Conservation (phyloP, 208 protist species). For the Trypanosoma grayi region DNA sequence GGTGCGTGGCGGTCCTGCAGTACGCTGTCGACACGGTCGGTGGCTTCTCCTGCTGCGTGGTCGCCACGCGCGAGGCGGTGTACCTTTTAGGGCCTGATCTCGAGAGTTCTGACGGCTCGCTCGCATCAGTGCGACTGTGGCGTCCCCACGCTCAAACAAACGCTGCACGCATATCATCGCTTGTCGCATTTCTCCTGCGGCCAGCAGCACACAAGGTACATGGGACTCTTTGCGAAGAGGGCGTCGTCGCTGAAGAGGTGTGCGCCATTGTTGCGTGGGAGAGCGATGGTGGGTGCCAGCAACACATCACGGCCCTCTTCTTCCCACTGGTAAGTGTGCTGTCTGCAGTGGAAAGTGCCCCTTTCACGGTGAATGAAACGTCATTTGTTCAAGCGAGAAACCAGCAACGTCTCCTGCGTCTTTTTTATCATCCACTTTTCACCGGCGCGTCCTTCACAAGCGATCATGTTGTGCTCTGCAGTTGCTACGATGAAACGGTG, state of each 20-base stretch:
- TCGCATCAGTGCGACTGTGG: conserved; percentile 53
- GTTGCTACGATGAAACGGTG: conserved; percentile 25
- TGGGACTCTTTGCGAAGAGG: not conserved
- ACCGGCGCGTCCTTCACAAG: conserved; percentile 12
- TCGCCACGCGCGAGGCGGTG: conserved; percentile 48
- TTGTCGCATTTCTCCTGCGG: conserved; percentile 27
- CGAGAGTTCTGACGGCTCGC: conserved; percentile 22
- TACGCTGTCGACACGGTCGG: conserved; percentile 17
- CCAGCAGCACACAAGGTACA: not conserved
- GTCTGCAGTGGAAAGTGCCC: not conserved
- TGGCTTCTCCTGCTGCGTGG: conserved; percentile 50
- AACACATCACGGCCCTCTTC: conserved; percentile 40
- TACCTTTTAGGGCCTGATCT: conserved; percentile 65
- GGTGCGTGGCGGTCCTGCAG: conserved; percentile 58
- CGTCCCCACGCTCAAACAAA: conserved; percentile 16
- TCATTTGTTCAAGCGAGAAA: conserved; percentile 24
- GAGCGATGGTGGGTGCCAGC: conserved; percentile 13
- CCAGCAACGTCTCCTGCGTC: conserved; percentile 38
- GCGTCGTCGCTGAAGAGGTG: conserved; percentile 13
- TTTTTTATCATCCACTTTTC: conserved; percentile 50
- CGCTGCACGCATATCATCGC: conserved; percentile 8
- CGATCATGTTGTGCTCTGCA: conserved; percentile 34
- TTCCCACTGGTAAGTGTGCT: conserved; percentile 34
- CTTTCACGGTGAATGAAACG: conserved; percentile 16
- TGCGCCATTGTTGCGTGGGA: conserved; percentile 48